A percentile compares a stretch with the other conserved stretches of the same genome.
Conservation (phyloP, 2,329 filamentous ascomycete genomes). For the Dactylonectria estremocensis region DNA sequence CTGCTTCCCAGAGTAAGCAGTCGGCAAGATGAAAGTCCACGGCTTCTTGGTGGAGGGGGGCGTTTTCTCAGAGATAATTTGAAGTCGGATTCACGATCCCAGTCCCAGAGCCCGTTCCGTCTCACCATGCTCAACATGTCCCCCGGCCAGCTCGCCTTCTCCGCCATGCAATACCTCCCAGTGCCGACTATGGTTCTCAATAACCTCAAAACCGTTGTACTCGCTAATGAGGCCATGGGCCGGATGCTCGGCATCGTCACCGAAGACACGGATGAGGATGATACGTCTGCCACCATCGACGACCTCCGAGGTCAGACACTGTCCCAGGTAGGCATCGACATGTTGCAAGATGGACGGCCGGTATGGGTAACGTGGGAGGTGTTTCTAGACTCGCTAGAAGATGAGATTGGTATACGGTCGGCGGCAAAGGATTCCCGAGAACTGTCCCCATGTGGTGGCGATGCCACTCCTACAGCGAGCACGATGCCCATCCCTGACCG, state of each 20-base stretch:
- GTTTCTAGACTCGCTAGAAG: conserved; percentile 69
- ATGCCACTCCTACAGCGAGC: conserved; percentile 56
- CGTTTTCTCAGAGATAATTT: conserved; percentile 56
- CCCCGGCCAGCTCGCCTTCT: conserved; percentile 72
- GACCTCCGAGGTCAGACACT: conserved; percentile 76
- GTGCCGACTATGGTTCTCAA: conserved; percentile 80
- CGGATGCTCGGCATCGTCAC: conserved; percentile 74
- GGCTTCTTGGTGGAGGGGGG: conserved; percentile 45
- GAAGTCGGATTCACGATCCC: conserved; percentile 49
- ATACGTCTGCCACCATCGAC: conserved; percentile 66
- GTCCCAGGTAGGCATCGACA: conserved; percentile 80
- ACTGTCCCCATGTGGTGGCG: conserved; percentile 46
- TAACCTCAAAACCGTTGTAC: conserved; percentile 76
- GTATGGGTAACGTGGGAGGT: conserved; percentile 73
- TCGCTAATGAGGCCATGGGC: conserved; percentile 84
- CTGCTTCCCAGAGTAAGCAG: conserved; percentile 35
- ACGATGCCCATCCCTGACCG: conserved; percentile 52
- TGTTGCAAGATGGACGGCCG: conserved; percentile 77
- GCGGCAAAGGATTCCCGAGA: conserved; percentile 42
- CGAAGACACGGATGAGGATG: conserved; percentile 58
- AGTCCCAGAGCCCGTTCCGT: conserved; percentile 57
- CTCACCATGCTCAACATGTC: conserved; percentile 64
- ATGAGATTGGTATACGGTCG: conserved; percentile 57
- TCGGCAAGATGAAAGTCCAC: conserved; percentile 46
- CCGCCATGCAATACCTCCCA: conserved; percentile 81